Conservation (phyloP, 768 basidiomycete genomes). For the Paxillus rubicundulus region DNA sequence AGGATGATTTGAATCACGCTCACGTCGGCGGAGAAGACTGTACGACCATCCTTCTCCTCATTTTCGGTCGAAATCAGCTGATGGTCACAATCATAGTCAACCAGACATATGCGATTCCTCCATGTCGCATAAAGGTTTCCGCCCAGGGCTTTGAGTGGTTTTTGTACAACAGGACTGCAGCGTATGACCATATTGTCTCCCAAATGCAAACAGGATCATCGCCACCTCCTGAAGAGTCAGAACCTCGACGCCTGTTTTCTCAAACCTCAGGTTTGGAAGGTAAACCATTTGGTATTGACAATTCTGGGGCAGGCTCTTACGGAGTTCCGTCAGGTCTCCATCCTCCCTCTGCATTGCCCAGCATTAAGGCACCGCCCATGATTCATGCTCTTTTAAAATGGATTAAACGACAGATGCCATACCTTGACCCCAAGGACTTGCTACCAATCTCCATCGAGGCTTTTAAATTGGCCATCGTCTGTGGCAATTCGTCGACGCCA, state of each 20-base stretch:
- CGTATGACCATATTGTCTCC: constrained; percentile 83
- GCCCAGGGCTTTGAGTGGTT: constrained; percentile 91
- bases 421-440: constrained; percentile 77
- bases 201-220: constrained; percentile 53
- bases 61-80: background rate
- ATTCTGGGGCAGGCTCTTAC: background rate
- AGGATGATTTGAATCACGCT: constrained; percentile 57
- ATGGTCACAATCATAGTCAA: constrained; percentile 31
- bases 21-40: constrained; percentile 51
- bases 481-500: constrained; percentile 85
- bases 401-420: constrained; percentile 62
- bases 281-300: constrained; percentile 12
- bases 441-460: constrained; percentile 80
- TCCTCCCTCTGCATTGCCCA: constrained; percentile 26
- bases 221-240: constrained; percentile 20
- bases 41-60: constrained; percentile 32
- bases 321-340: constrained; percentile 15
- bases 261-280: constrained; percentile 42
- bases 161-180: constrained; percentile 84
- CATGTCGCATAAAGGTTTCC: constrained; percentile 79
- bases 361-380: constrained; percentile 28
- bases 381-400: constrained; percentile 47
- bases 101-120: constrained; percentile 38
- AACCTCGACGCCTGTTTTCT: constrained; percentile 37
- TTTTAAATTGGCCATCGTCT: constrained; percentile 75